These are phyloP conservation scores for Craspedostauros australis DNA, from an alignment of 108 stramenopile species.

Conservation along the genomic window DNA sequence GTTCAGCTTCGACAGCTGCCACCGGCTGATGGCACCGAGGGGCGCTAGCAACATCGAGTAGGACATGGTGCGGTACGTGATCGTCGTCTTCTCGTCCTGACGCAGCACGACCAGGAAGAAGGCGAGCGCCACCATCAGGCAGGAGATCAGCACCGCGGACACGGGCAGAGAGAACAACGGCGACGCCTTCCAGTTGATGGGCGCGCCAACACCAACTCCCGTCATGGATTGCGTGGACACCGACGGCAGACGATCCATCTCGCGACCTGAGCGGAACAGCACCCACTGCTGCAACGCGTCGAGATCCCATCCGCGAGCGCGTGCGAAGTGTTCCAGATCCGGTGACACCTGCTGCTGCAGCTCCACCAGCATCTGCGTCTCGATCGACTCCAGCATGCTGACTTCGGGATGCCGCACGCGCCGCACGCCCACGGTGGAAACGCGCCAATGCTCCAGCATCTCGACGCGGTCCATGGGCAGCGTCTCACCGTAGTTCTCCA, in stretches of 20 bases:
- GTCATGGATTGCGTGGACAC: not conserved
- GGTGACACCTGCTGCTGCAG: not conserved
- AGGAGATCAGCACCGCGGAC: not conserved
- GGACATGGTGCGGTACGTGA: slow-evolving; percentile 34
- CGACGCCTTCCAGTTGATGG: no score
- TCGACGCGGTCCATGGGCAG: slow-evolving; percentile 8
- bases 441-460: slow-evolving; percentile 25
- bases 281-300: slow-evolving; percentile 22
- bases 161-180: not conserved
- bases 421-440: slow-evolving; percentile 27
- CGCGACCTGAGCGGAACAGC: no score
- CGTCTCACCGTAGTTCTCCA: not conserved
- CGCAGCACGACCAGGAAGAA: slow-evolving; percentile 7
- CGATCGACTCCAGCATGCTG: slow-evolving; percentile 11
- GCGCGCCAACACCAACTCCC: no score
- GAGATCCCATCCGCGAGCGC: slow-evolving; percentile 27
- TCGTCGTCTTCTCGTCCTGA: not conserved
- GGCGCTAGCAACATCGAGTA: slow-evolving; percentile 38
- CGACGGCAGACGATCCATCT: slow-evolving; percentile 10
- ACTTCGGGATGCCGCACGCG: slow-evolving; percentile 17
- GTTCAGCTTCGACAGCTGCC: slow-evolving; percentile 40
- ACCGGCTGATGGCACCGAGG: slow-evolving; percentile 48
- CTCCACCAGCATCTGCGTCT: slow-evolving; percentile 15
- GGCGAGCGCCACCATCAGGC: not conserved
- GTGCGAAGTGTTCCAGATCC: slow-evolving; percentile 6